Evolutionary conservation across 805 yeast species (phyloP).

Genomic region (Candida tibetensis): DNA sequence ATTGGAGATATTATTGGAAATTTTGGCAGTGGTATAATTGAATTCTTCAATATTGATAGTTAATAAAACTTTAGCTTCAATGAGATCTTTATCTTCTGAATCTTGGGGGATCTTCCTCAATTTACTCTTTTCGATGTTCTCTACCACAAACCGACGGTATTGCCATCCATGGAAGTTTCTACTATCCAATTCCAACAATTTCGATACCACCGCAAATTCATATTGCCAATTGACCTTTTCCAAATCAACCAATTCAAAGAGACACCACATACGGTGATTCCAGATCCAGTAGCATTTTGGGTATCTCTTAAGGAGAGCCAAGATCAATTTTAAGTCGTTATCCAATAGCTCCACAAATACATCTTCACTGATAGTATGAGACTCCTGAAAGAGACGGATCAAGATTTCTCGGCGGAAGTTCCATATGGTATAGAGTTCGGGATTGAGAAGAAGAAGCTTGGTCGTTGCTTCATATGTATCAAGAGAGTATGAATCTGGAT

Average conservation of each 20-base stretch:
- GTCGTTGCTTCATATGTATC: slow-evolving; percentile 54
- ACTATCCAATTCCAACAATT: slow-evolving; percentile 66
- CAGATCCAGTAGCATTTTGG: slow-evolving; percentile 98
- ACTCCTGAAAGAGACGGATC: slow-evolving; percentile 21
- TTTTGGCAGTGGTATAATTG: slow-evolving; percentile 71
- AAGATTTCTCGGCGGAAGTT: slow-evolving; percentile 80
- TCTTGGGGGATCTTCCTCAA: not conserved
- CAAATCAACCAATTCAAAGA: slow-evolving; percentile 44
- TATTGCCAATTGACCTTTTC: slow-evolving; percentile 59
- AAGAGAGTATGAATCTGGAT: slow-evolving; percentile 12
- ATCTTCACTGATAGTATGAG: slow-evolving; percentile 7
- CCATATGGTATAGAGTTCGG: slow-evolving; percentile 90
- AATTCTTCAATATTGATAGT: slow-evolving; percentile 53
- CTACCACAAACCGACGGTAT: slow-evolving; percentile 73
- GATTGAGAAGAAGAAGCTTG: slow-evolving; percentile 60
- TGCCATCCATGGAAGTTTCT: slow-evolving; percentile 97
- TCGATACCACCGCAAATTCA: slow-evolving; percentile 69
- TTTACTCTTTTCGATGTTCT: slow-evolving; percentile 28
- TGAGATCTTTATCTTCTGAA: not conserved
- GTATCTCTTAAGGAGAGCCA: slow-evolving; percentile 53
- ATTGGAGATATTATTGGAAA: slow-evolving; percentile 82
- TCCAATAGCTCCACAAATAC: slow-evolving; percentile 34
- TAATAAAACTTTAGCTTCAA: slow-evolving; percentile 15
- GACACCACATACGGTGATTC: slow-evolving; percentile 87
- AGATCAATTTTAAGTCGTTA: slow-evolving; percentile 60